A percentile compares a stretch with the other conserved stretches of the same genome.
Conservation (phyloP, 805 yeast genomes). For the Candida pini region DNA sequence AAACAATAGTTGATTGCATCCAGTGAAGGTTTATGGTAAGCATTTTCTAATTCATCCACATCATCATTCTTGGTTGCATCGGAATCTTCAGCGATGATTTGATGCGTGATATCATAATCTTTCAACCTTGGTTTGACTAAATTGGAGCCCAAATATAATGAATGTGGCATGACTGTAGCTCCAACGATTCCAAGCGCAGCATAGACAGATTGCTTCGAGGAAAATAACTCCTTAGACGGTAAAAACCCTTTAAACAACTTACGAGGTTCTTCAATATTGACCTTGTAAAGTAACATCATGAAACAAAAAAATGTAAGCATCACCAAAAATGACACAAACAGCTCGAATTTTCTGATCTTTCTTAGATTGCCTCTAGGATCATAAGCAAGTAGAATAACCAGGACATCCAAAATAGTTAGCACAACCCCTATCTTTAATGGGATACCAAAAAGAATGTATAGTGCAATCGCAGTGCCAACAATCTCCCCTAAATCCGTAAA, state of each 20-base stretch:
- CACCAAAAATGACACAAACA: constrained; percentile 67
- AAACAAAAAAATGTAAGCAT: constrained; percentile 73
- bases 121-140: constrained; percentile 78
- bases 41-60: constrained; percentile 10
- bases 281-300: constrained; percentile 57
- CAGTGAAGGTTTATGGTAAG: constrained; percentile 59
- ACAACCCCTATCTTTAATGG: constrained; percentile 74
- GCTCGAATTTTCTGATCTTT: constrained; percentile 72
- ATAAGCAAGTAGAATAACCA: constrained; percentile 73
- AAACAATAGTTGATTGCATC: constrained; percentile 70
- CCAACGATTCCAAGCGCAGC: constrained; percentile 81
- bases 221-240: constrained; percentile 52
- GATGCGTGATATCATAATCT: constrained; percentile 56
- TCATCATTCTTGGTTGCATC: too few species aligned
- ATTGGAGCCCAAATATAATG: constrained; percentile 79
- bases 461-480: constrained; percentile 85
- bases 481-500: constrained; percentile 95
- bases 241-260: constrained; percentile 61
- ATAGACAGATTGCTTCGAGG: constrained; percentile 62
- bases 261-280: constrained; percentile 45
- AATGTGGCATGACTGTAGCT: constrained; percentile 95
- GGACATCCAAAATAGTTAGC: constrained; percentile 75
- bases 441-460: constrained; percentile 67
- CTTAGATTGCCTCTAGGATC: constrained; percentile 70
- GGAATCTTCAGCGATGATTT: constrained; percentile 8